Evolutionary conservation across 495 filamentous ascomycete genomes (phyloP).

Genomic region (Neurospora tetraspora): DNA sequence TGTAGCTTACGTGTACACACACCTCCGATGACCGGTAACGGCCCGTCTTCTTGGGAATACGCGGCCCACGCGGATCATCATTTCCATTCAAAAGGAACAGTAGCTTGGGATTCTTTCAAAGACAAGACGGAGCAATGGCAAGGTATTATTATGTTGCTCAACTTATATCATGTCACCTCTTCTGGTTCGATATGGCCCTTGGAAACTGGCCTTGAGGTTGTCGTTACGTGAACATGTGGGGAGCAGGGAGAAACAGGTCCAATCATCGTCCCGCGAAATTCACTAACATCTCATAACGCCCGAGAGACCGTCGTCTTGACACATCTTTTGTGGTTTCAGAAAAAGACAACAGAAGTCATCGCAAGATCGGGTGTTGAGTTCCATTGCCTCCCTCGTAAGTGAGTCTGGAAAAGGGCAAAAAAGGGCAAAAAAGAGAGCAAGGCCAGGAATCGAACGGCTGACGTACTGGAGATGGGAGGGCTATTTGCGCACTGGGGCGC

Average conservation of each 20-base stretch:
- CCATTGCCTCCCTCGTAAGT: neutral
- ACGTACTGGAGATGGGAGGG: neutral
- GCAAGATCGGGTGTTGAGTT: neutral
- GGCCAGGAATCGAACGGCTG: neutral
- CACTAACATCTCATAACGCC: neutral
- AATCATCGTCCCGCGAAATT: neutral
- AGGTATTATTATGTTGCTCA: neutral
- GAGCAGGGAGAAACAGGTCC: neutral
- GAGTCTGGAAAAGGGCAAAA: neutral
- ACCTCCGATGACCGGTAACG: neutral
- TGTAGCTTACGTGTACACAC: neutral
- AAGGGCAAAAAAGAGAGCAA: neutral
- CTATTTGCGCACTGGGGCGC: neutral
- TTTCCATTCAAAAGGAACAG: neutral
- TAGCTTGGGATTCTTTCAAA: too few species aligned
- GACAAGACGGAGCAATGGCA: neutral
- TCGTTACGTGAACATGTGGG: neutral
- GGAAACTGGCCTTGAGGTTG: neutral
- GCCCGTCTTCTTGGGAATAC: neutral
- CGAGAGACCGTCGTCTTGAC: neutral
- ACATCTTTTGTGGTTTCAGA: neutral
- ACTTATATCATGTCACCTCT: neutral
- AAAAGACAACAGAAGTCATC: neutral
- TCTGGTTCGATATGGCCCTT: neutral
- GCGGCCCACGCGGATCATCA: neutral